These are phyloP conservation scores for Claviceps paspali DNA, from an alignment of 2,329 filamentous ascomycete species.

Conservation along the genomic window DNA sequence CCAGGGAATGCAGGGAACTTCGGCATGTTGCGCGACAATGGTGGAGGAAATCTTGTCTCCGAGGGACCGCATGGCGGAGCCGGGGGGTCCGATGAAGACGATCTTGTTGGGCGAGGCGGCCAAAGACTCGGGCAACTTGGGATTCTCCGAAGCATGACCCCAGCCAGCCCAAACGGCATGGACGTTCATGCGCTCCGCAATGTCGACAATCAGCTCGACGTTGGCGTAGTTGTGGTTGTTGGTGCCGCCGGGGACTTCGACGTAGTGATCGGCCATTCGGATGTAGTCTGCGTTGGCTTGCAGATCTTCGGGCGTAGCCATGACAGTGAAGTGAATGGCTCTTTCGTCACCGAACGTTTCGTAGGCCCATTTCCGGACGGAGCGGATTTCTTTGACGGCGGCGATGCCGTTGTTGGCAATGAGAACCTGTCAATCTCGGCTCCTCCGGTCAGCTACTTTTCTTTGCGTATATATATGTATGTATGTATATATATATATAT, in stretches of 20 bases:
- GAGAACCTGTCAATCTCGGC: slow-evolving; percentile 49
- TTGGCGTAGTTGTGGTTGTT: slow-evolving; percentile 99
- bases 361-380: slow-evolving; percentile 99
- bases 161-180: slow-evolving; percentile 99
- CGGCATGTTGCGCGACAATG: slow-evolving; percentile 93
- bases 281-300: slow-evolving; percentile 98
- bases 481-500: no score
- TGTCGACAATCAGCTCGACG: slow-evolving; percentile 95
- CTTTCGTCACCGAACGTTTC: slow-evolving; percentile 97
- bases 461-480: neutral
- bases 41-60: slow-evolving; percentile 99
- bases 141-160: slow-evolving; percentile 98
- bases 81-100: slow-evolving; percentile 94
- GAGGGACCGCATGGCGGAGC: slow-evolving; percentile 95
- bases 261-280: slow-evolving; percentile 98
- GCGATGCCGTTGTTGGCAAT: slow-evolving; percentile 99
- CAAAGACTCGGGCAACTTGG: slow-evolving; percentile 87
- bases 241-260: slow-evolving; percentile 94
- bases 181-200: slow-evolving; percentile 95
- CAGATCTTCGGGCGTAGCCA: slow-evolving; percentile 97
- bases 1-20: slow-evolving; percentile 98
- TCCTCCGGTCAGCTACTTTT: neutral
- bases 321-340: slow-evolving; percentile 98
- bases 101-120: slow-evolving; percentile 97
- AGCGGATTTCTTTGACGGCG: slow-evolving; percentile 97